Percentiles rank a stretch among this genome's conserved stretches.
Evolutionary conservation across 2,329 filamentous ascomycete species (phyloP).

Genomic region (Colletotrichum sojae): DNA sequence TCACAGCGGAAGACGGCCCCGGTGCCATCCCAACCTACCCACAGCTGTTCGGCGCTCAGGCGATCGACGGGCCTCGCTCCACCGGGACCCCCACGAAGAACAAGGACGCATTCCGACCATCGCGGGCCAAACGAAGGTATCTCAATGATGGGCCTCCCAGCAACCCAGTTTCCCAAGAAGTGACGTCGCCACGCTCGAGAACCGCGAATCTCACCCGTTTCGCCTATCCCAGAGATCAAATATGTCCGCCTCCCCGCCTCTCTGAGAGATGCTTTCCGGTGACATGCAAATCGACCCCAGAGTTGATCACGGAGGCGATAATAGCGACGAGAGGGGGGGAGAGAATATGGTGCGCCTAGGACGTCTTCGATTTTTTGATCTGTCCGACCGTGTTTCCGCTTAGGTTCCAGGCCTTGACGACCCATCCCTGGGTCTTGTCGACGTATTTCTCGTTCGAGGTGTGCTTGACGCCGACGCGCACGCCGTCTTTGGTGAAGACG

Average conservation of each 20-base stretch:
- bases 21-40: conserved; percentile 30
- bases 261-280: background rate
- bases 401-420: conserved; percentile 77
- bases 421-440: conserved; percentile 78
- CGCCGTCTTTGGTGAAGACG: conserved; percentile 80
- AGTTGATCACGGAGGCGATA: background rate
- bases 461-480: conserved; percentile 80
- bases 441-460: conserved; percentile 79
- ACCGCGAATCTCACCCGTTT: too few species aligned
- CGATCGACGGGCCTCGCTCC: background rate
- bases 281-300: background rate
- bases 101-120: background rate
- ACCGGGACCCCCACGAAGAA: background rate
- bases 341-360: too few species aligned
- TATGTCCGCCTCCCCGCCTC: background rate
- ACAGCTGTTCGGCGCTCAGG: conserved; percentile 19
- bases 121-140: conserved; percentile 13
- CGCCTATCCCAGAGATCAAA: too few species aligned
- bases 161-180: background rate
- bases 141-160: background rate
- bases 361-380: conserved; percentile 30
- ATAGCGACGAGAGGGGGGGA: background rate
- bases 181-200: too few species aligned
- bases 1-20: conserved; percentile 9
- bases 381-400: conserved; percentile 49